A percentile compares a stretch with the other conserved stretches of the same genome.
Conservation (phyloP, 331 rosid genomes). For the Spiraea crenata region DNA sequence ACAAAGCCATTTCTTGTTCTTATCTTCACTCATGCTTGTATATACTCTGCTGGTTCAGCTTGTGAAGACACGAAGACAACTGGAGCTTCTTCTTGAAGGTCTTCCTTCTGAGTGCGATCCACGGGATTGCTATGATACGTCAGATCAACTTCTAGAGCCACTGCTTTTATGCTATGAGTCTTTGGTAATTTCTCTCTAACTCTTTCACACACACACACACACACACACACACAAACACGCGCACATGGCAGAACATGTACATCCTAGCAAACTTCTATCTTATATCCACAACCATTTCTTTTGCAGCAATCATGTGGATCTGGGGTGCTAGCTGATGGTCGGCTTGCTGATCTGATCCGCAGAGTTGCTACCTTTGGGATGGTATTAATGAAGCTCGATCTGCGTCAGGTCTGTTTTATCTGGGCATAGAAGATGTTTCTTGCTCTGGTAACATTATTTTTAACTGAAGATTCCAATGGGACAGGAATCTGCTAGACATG, state of each 20-base stretch:
- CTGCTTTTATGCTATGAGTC: conserved; percentile 83
- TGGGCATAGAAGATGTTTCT: not conserved
- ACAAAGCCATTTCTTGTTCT: not conserved
- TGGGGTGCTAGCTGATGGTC: conserved; percentile 94
- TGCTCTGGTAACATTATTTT: conserved; percentile 16
- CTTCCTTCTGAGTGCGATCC: conserved; percentile 70
- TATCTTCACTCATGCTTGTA: conserved; percentile 8
- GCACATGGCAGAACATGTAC: not conserved
- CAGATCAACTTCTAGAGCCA: conserved; percentile 82
- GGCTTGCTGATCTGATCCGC: conserved; percentile 89
- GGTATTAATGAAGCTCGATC: conserved; percentile 92
- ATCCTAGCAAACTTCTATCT: conserved; percentile 3
- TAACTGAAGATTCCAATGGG: conserved; percentile 29
- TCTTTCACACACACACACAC: not conserved
- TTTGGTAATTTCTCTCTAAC: conserved; percentile 50
- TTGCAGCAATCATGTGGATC: conserved; percentile 90
- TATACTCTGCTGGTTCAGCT: conserved; percentile 51
- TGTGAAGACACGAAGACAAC: conserved; percentile 60
- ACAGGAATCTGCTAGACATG: conserved; percentile 92
- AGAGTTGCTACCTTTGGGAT: conserved; percentile 92
- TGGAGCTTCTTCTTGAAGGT: conserved; percentile 91
- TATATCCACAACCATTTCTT: conserved; percentile 25
- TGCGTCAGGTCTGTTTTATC: conserved; percentile 71
- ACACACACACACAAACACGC: not conserved
- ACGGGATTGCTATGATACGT: conserved; percentile 63